A percentile compares a stretch with the other conserved stretches of the same genome.
phyloP scores from a whole-genome alignment of 441 rosid genomes.

The Macaranga tanarius region DNA sequence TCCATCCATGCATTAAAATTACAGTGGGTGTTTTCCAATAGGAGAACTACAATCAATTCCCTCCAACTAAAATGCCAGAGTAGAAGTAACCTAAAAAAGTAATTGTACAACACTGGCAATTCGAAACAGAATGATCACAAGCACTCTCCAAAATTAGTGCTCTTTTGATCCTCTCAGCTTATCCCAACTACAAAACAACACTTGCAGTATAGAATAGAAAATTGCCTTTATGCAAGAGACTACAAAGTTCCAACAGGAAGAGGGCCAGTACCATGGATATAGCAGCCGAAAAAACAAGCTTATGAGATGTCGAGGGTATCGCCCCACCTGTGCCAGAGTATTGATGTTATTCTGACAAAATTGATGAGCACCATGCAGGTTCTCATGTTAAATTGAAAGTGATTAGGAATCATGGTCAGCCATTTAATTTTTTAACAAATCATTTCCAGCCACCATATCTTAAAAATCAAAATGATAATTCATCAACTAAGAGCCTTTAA shows the following conservation, averaged over 20 bases:
- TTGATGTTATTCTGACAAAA: background rate
- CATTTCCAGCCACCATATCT: background rate
- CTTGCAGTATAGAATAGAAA: constrained; percentile 47
- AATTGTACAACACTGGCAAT: background rate
- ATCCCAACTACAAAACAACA: constrained; percentile 56
- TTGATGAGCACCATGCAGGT: background rate
- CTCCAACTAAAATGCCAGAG: too few species aligned
- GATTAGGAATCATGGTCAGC: background rate
- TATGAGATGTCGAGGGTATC: constrained; percentile 86
- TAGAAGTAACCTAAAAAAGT: too few species aligned
- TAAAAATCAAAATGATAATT: background rate
- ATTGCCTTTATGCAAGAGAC: constrained; percentile 67
- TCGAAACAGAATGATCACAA: background rate
- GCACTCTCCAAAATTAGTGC: constrained; percentile 18
- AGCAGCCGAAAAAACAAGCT: constrained; percentile 84
- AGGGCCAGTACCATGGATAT: constrained; percentile 99
- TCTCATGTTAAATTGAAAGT: background rate
- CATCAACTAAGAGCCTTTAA: background rate
- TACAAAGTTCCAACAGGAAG: constrained; percentile 93
- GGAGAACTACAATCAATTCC: too few species aligned
- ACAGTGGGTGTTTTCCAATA: too few species aligned
- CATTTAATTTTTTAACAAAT: background rate
- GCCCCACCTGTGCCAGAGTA: constrained; percentile 65
- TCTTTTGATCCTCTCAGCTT: constrained; percentile 43
- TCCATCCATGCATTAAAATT: too few species aligned